Base-by-base conservation (phyloP, 768 basidiomycete genomes). In the Ephemerocybe angulata region DNA sequence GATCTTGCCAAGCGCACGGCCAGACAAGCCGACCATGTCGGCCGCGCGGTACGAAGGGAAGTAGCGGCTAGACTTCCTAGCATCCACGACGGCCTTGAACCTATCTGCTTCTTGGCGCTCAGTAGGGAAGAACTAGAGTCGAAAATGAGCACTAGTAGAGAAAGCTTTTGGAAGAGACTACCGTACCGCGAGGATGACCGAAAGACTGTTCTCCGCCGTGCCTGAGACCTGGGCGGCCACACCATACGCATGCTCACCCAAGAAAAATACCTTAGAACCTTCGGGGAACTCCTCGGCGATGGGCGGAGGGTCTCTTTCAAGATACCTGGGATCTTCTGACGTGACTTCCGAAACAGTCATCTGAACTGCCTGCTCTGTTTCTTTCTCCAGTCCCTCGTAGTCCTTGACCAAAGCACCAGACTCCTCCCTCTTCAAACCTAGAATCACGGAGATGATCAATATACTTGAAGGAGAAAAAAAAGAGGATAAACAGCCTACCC, bases 241-340 rank as follows among this genome's bases (percentile, higher is more conserved):
- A n/a, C 97, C 97, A 64, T 96, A 99, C 0, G 90, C 93, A 66
- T 93, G 87, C 64, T 91, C 88, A 15, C 96, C 95, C 6, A 98
- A 79, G 84, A 98, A 98, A 73, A 99, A 97, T 27, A 98, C 90
- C 65, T 88, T 91, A 67, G 85, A 89, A 1, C 89, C 91, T 0
- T 83, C 84, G 0, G 95, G 94, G 72, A 92, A 98, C 66, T 98
- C 97, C 51, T 93, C 86, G 0, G 84, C 78, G 28, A 98, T 71
- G 0, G 91, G 85, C 0, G 92, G 88, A 0, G 97, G 83, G 8
- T 83, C 85, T 62, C 83, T 82, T 70, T 98, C 97, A 41, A 90
- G 54, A 67, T 81, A 91, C 27, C 90, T 86, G 25, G 93, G 89
- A 66, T 99, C 97, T 70, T 98, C 93, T 3, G 88, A 91, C 11